These are phyloP conservation scores for Firmiana major DNA, from an alignment of 345 rosid species.

Conservation along the genomic window DNA sequence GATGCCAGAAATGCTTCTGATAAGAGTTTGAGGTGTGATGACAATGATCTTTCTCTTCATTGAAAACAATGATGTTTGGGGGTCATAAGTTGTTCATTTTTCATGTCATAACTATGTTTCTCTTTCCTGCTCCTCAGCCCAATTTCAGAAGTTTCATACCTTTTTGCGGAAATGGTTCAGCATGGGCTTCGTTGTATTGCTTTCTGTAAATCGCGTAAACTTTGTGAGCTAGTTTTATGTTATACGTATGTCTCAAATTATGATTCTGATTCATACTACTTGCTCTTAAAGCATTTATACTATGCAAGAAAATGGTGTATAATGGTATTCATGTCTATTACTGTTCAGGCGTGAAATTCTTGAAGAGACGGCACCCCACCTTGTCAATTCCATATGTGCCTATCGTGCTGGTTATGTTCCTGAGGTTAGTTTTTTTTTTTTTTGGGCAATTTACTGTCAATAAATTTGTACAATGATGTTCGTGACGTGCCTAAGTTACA, in stretches of 20 bases:
- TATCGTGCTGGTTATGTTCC: slow-evolving; percentile 91
- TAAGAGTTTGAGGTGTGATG: slow-evolving; percentile 43
- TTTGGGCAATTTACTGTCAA: background rate
- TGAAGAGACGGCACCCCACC: slow-evolving; percentile 64
- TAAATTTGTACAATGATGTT: background rate
- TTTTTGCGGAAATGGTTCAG: slow-evolving; percentile 93
- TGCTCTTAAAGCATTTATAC: slow-evolving; percentile 1
- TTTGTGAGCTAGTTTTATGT: slow-evolving; percentile 81
- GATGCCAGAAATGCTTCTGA: slow-evolving; percentile 24
- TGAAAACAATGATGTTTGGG: slow-evolving; percentile 1
- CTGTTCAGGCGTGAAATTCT: slow-evolving; percentile 74
- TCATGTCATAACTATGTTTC: background rate
- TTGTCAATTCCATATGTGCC: slow-evolving; percentile 62
- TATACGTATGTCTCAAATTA: slow-evolving; percentile 57
- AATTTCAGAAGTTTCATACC: slow-evolving; percentile 63
- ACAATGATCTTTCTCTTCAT: background rate
- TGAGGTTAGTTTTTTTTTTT: slow-evolving; percentile 46
- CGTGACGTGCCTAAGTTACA: background rate
- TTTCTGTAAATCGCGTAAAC: slow-evolving; percentile 87
- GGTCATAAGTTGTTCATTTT: background rate
- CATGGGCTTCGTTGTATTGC: slow-evolving; percentile 96
- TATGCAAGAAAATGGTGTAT: slow-evolving; percentile 12
- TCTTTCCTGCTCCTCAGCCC: slow-evolving; percentile 52
- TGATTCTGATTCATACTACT: background rate
- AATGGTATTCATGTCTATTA: slow-evolving; percentile 2